phyloP scores from a whole-genome alignment of 148 eudicot genomes.

The Talinum fruticosum region DNA sequence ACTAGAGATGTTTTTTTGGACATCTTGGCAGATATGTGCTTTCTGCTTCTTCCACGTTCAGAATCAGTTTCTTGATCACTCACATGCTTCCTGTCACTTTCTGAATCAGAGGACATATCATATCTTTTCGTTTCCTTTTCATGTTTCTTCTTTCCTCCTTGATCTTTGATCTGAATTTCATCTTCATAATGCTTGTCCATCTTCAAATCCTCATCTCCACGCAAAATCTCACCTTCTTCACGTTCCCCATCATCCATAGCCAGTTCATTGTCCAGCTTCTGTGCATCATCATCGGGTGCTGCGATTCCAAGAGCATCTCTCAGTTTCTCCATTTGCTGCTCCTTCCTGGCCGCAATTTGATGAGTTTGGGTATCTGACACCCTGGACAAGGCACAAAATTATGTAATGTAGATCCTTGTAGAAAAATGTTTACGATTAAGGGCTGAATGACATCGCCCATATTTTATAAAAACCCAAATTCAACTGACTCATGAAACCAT shows the following conservation, averaged over 20 bases:
- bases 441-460: too few species aligned
- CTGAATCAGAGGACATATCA: constrained; percentile 35
- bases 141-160: constrained; percentile 25
- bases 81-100: constrained; percentile 12
- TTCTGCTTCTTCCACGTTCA: constrained; percentile 20
- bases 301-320: constrained; percentile 78
- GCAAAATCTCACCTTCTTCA: constrained; percentile 26
- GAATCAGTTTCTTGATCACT: constrained; percentile 21
- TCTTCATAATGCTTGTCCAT: constrained; percentile 16
- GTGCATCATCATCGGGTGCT: constrained; percentile 33
- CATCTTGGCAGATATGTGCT: constrained; percentile 10
- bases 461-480: too few species aligned
- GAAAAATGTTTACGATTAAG: background rate
- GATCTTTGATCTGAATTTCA: constrained; percentile 18
- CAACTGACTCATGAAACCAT: too few species aligned
- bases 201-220: constrained; percentile 31
- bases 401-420: background rate
- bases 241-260: constrained; percentile 33
- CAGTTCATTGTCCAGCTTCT: constrained; percentile 26
- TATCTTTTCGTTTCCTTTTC: constrained; percentile 30
- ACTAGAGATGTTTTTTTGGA: constrained; percentile 26
- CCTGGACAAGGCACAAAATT: constrained; percentile 35
- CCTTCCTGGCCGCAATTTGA: constrained; percentile 91
- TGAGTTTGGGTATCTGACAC: constrained; percentile 91
- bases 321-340: constrained; percentile 82